Conservation (phyloP, 805 yeast species). For the Pichia thaimueangensis region DNA sequence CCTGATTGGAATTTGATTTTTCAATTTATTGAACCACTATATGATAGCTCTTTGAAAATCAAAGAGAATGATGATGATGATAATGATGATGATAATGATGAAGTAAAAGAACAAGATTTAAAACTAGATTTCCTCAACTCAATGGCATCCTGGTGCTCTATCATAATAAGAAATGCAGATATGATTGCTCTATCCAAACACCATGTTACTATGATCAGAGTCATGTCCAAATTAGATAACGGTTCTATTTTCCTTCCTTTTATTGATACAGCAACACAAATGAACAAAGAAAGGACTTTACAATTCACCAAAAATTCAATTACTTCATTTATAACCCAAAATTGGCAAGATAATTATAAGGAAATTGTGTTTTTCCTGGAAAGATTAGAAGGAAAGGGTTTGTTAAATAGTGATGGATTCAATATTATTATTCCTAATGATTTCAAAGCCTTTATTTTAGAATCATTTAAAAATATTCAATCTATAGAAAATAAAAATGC, state of each 20-base stretch:
- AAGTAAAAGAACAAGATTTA: background rate
- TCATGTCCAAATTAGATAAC: slow-evolving; percentile 30
- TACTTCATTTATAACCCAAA: slow-evolving; percentile 40
- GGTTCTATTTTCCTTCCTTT: slow-evolving; percentile 40
- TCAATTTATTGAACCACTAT: slow-evolving; percentile 14
- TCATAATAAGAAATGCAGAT: slow-evolving; percentile 49
- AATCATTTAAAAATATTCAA: slow-evolving; percentile 18
- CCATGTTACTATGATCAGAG: slow-evolving; percentile 39
- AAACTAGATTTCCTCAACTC: slow-evolving; percentile 21
- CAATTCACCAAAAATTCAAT: slow-evolving; percentile 41
- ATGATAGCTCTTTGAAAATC: slow-evolving; percentile 5
- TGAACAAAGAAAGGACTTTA: slow-evolving; percentile 39
- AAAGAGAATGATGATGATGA: slow-evolving; percentile 10
- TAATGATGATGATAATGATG: slow-evolving; percentile 8
- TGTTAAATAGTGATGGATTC: slow-evolving; percentile 14
- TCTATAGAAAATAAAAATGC: slow-evolving; percentile 9
- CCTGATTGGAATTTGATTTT: slow-evolving; percentile 40
- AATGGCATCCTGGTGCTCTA: slow-evolving; percentile 40
- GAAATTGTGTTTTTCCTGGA: slow-evolving; percentile 39
- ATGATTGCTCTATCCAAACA: slow-evolving; percentile 37
- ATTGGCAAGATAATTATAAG: slow-evolving; percentile 34
- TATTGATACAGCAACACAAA: slow-evolving; percentile 38
- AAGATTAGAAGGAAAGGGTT: slow-evolving; percentile 27
- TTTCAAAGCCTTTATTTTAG: slow-evolving; percentile 26
- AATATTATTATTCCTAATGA: slow-evolving; percentile 28